Percentiles rank a stretch among this genome's conserved stretches.
These are phyloP conservation scores for Geranium incanum DNA, from an alignment of 441 rosid species.

Conservation along the genomic window DNA sequence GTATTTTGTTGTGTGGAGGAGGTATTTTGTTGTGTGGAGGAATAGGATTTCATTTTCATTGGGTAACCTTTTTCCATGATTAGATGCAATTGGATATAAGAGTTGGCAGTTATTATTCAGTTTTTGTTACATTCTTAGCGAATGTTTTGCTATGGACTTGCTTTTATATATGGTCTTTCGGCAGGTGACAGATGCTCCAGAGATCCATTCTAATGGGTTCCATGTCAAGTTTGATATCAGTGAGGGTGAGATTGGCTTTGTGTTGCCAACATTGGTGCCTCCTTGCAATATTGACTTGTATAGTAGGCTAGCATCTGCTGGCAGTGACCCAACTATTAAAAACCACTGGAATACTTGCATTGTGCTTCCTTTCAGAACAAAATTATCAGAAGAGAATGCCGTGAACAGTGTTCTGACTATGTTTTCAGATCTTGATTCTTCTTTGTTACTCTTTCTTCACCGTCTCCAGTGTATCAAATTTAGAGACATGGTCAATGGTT, in stretches of 20 bases:
- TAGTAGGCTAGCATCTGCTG: constrained; percentile 38
- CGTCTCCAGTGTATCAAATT: constrained; percentile 75
- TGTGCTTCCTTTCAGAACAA: constrained; percentile 78
- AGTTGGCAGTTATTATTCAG: neutral
- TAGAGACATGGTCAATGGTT: constrained; percentile 59
- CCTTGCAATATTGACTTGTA: constrained; percentile 55
- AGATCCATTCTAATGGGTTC: constrained; percentile 97
- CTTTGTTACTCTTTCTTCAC: constrained; percentile 91
- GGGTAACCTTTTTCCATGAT: neutral
- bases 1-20: neutral
- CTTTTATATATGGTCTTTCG: constrained; percentile 21
- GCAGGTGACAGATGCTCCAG: constrained; percentile 96
- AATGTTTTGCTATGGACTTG: neutral
- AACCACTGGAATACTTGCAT: constrained; percentile 84
- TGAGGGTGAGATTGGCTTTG: constrained; percentile 94
- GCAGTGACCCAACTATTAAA: constrained; percentile 29
- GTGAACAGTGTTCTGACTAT: constrained; percentile 44
- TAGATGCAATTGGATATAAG: neutral
- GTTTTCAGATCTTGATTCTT: constrained; percentile 97
- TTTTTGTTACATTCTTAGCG: neutral
- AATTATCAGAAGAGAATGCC: constrained; percentile 48
- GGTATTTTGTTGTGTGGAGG: neutral
- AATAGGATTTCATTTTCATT: neutral
- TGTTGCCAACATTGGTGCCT: constrained; percentile 77
- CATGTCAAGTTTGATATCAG: constrained; percentile 92